Evolutionary conservation across 176 grass and related monocot genomes (phyloP).

Genomic region (Zoysia pacifica): DNA sequence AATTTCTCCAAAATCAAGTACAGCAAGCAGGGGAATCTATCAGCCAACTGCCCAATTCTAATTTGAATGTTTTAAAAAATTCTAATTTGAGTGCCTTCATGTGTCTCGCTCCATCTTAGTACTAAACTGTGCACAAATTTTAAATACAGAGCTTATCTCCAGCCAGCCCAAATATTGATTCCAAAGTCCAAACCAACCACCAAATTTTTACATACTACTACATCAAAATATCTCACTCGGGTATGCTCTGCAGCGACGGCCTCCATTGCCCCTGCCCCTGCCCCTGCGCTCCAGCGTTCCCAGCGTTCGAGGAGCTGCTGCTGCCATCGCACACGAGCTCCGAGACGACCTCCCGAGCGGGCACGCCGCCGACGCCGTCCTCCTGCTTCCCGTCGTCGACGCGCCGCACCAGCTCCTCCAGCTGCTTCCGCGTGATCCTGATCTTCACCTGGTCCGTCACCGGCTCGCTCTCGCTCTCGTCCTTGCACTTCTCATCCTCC

Average conservation of each 20-base stretch:
- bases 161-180: neutral
- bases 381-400: constrained; percentile 25
- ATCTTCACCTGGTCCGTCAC: constrained; percentile 50
- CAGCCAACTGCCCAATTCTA: neutral
- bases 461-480: neutral
- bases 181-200: neutral
- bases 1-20: constrained; percentile 11
- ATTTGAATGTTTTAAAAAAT: too few species aligned
- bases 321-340: constrained; percentile 51
- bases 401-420: constrained; percentile 54
- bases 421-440: constrained; percentile 71
- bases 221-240: constrained; percentile 50
- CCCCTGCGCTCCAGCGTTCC: constrained; percentile 23
- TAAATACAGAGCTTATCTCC: constrained; percentile 4
- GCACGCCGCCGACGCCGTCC: constrained; percentile 11
- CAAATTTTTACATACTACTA: too few species aligned
- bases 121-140: neutral
- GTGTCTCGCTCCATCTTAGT: neutral
- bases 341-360: constrained; percentile 32
- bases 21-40: neutral
- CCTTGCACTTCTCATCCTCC: constrained; percentile 5
- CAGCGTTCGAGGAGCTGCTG: constrained; percentile 9
- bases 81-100: too few species aligned
- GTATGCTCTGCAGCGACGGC: constrained; percentile 68
- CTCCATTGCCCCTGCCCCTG: constrained; percentile 44